These are phyloP conservation scores for Thalassiosira allenii DNA, from an alignment of 352 stramenopile species.

Conservation along the genomic window DNA sequence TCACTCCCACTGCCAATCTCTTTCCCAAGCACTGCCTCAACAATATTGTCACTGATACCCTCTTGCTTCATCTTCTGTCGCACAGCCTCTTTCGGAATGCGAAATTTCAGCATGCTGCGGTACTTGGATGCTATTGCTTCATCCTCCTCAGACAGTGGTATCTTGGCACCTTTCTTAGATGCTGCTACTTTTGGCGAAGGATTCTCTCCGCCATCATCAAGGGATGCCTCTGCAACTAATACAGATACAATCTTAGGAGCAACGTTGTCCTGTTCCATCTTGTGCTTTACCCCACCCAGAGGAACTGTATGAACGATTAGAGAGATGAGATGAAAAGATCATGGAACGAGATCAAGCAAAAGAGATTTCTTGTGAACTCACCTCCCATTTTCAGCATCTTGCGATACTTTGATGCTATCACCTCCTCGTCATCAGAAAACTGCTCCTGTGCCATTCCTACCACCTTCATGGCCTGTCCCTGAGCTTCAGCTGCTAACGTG, in stretches of 20 bases:
- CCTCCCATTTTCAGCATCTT: conserved; percentile 82
- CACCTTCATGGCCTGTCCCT: no score
- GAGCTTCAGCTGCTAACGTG: no score
- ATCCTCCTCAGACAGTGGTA: conserved; percentile 57
- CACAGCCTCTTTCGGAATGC: conserved; percentile 72
- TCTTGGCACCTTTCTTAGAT: no score
- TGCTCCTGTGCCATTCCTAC: no score
- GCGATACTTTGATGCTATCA: conserved; percentile 76
- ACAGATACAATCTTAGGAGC: conserved; percentile 63
- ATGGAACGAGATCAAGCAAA: neutral
- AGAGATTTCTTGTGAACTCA: neutral
- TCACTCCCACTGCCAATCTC: neutral
- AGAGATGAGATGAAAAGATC: neutral
- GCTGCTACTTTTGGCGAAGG: no score
- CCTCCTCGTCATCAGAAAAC: conserved; percentile 41
- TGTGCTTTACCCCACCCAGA: conserved; percentile 74
- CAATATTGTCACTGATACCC: conserved; percentile 65
- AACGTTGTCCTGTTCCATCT: conserved; percentile 82
- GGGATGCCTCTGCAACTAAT: conserved; percentile 42
- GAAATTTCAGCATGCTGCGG: conserved; percentile 73
- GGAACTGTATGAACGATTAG: conserved; percentile 40
- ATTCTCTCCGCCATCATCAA: no score
- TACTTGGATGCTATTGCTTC: conserved; percentile 63
- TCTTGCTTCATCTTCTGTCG: conserved; percentile 77
- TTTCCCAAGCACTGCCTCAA: conserved; percentile 65